Conservation (phyloP, 2,329 filamentous ascomycete species). For the Dactylellina leptospora region DNA sequence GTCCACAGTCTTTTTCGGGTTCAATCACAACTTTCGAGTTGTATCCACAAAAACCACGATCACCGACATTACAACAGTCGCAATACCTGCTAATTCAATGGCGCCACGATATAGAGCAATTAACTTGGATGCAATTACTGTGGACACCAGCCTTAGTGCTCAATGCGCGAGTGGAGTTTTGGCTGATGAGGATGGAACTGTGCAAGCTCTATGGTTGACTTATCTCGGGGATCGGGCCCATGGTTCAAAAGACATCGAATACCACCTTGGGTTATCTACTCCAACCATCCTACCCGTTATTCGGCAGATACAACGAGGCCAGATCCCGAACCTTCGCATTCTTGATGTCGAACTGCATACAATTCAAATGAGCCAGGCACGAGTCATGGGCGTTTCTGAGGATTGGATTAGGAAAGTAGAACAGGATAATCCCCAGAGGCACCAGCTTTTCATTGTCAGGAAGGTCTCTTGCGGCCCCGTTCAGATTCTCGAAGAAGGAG, state of each 20-base stretch:
- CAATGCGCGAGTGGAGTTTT: constrained; percentile 95
- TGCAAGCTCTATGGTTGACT: constrained; percentile 95
- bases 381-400: constrained; percentile 95
- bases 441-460: constrained; percentile 98
- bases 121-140: constrained; percentile 95
- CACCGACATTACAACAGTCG: constrained; percentile 95
- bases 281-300: constrained; percentile 90
- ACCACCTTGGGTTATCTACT: constrained; percentile 90
- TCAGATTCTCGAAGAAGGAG: constrained; percentile 82
- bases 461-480: constrained; percentile 78
- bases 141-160: constrained; percentile 88
- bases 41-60: constrained; percentile 94
- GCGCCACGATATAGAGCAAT: constrained; percentile 93
- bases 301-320: constrained; percentile 80
- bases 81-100: constrained; percentile 90
- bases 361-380: constrained; percentile 94
- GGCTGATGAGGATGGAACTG: constrained; percentile 85
- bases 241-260: constrained; percentile 81
- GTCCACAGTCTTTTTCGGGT: constrained; percentile 95
- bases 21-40: constrained; percentile 92
- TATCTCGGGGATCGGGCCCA: constrained; percentile 91
- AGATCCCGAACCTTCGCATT: constrained; percentile 83
- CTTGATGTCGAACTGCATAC: constrained; percentile 93
- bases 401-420: constrained; percentile 94
- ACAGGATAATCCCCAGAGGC: constrained; percentile 84